These are phyloP conservation scores for Boletus rubropictus DNA, from an alignment of 768 basidiomycete genomes.

Conservation along the genomic window DNA sequence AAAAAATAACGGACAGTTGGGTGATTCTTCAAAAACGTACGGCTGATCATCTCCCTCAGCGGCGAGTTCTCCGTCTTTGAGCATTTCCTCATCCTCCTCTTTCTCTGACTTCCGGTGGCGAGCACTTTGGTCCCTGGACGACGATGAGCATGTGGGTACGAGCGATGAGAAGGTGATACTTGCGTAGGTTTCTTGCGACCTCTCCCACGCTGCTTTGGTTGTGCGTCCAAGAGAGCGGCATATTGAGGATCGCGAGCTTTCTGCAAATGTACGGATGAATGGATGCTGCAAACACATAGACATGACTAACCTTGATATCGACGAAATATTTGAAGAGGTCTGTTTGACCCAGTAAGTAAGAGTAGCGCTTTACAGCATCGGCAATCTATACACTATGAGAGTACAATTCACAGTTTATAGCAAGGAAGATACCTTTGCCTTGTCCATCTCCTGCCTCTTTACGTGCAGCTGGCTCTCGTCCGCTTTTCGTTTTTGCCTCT, in stretches of 20 bases:
- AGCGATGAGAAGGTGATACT: slow-evolving; percentile 22
- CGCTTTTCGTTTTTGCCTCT: slow-evolving; percentile 54
- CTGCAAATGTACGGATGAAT: slow-evolving; percentile 34
- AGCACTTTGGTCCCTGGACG: slow-evolving; percentile 58
- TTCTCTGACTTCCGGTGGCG: slow-evolving; percentile 95
- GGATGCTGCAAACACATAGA: neutral
- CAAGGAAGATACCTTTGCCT: slow-evolving; percentile 59
- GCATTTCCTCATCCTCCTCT: slow-evolving; percentile 93
- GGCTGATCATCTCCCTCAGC: slow-evolving; percentile 83
- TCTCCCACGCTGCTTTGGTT: slow-evolving; percentile 78
- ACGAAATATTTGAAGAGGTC: slow-evolving; percentile 98
- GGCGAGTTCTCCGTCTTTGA: slow-evolving; percentile 78
- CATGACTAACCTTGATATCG: slow-evolving; percentile 73
- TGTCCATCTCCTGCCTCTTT: slow-evolving; percentile 81
- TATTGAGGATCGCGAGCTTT: slow-evolving; percentile 90
- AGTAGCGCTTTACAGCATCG: slow-evolving; percentile 96
- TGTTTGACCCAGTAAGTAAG: slow-evolving; percentile 95
- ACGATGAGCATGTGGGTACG: slow-evolving; percentile 1
- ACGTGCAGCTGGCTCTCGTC: slow-evolving; percentile 64
- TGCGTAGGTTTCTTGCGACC: slow-evolving; percentile 79
- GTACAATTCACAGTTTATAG: neutral
- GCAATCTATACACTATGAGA: slow-evolving; percentile 50
- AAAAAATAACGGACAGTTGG: slow-evolving; percentile 56
- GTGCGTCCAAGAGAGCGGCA: slow-evolving; percentile 79
- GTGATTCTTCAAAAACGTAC: slow-evolving; percentile 90